Base-by-base conservation (phyloP, 495 filamentous ascomycete species). In the Hypoxylon rickii region DNA sequence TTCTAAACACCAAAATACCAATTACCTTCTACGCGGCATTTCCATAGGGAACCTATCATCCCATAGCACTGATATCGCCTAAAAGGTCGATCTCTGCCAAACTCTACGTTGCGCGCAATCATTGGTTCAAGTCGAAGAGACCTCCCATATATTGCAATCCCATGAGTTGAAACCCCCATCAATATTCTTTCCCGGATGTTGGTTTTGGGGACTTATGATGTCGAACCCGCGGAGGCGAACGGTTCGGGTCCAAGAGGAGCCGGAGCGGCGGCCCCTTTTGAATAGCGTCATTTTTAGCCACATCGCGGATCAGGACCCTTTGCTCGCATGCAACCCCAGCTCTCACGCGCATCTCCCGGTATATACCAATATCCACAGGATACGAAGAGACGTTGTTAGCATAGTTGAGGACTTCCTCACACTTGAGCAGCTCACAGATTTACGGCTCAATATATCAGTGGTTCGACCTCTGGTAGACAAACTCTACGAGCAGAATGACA, bases 401-500 rank as follows among this genome's bases (percentile, higher is more conserved):
- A 76, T 80, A 37, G 75, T 78, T 18, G 77, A 80, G 59, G 77
- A 80, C 55, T 77, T 76, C 58, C 69, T 80, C 26, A 85, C 78
- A 29, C 69, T 85, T 16, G 85, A 89, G 37, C 86, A 89, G 65
- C 69, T 89, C 8, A 77, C 79, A 51, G 83, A 85, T 60, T 79
- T 87, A 31, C 76, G 86, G 46, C 86, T 90, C 70, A 89, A 88
- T 62, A 73, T 85, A n/a, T 75, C 81, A 3, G 80, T 89, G 21
- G 82, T 89, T 3, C 77, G 86, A 43, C 86, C 87, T 4, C 68
- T 89, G 13, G 84, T 90, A 15, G 84, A 89, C 63, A 85, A 83
- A 54, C 73, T 89, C 2, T 89, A 87, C 63, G 83, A 86, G 53
- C 74, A 78, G 39, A 74, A 86, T 41, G 87, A 90, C 67, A 82